Evolutionary conservation across 2,329 filamentous ascomycete genomes (phyloP), one percentile per base, ranked within the genome.

Genomic region (Hymenoscyphus linearis): DNA sequence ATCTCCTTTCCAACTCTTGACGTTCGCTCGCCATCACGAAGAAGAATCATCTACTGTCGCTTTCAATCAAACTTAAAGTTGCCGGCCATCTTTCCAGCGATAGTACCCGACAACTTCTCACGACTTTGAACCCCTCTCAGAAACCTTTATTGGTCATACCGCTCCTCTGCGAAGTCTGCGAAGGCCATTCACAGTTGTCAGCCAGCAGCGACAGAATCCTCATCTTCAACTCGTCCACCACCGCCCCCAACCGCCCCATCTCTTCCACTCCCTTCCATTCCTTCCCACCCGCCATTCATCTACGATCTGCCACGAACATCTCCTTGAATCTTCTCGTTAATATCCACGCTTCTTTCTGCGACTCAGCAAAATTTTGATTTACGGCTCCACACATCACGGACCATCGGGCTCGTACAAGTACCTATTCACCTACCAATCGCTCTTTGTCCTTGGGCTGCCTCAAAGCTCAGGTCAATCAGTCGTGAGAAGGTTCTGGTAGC

Each of bases 111-210:
- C 70, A 67, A 65, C 72, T 72, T 73, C 54, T 65, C 63, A 68
- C 70, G 74, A 73, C 71, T 72, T 68, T 67, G 67, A 72, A 68
- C 61, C 62, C 65, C 69, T 76, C 73, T 71, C 79, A 79, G 84
- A 86, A 80, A 78, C 84, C 84, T 86, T 86, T 69, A 84, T 79
- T 86, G 83, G 84, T 85, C 60, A 52, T 65, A 62, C 62, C 53
- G 65, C 67, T 71, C 69, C 69, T 67, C 64, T 53, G 66, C 70
- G 70, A 64, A 66, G 66, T 70, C 68, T n/a, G n/a, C n/a, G n/a
- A n/a, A n/a, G n/a, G n/a, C n/a, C n/a, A 9, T 31, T 31, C 31
- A 31, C 31, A 31, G 31, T 31, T 31, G 31, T 31, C 31, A 63
- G 62, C 60, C 66, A 79, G 71, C 73, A 74, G 77, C 74, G 67